Base-by-base conservation (phyloP, 495 filamentous ascomycete genomes). In the Neurospora africana region DNA sequence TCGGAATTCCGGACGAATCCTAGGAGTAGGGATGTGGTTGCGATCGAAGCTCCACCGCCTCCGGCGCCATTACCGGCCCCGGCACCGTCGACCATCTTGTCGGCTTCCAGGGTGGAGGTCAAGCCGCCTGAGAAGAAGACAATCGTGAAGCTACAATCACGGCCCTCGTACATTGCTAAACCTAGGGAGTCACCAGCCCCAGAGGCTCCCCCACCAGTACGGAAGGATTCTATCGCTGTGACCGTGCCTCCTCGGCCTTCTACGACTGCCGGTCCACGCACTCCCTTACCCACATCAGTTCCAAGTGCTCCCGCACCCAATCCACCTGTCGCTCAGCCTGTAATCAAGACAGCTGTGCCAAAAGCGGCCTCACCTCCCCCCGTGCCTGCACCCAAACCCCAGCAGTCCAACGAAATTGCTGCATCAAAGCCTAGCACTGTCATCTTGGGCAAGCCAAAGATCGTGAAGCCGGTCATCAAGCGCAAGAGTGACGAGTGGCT, bases 1-100 rank as follows among this genome's bases (percentile, higher is more conserved):
- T 77, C 74, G 15, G 69, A 75, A 30, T 81, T 72, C 65, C 80
- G 82, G 44, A 83, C 78, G 2, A 72, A 75, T 38, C 76, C 82
- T 27, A 76, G 76, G 19, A 74, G 75, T 38, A 74, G 72, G 71
- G 73, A 75, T n/a, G 35, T 74, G 33, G 30, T 65, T 23, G 27
- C 70, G 11, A 39, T 70, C 7, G 36, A 38, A 19, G 21, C 68
- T 30, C 39, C 53, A 39, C 72, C 72, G 13, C 75, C 72, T 5
- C 74, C 73, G 7, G 73, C 74, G 19, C 74, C 75, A 4, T 68
- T 65, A 2, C 71, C 73, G 11, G 68, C 77, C 10, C 76, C 75
- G 23, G 27, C 6, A 15, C 53, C 53, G 15, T 65, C 53, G 53
- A 65, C 27, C 23, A 35, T 0, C 53, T 35, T 15, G 27, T 65